Evolutionary conservation across 1,139 yeast species (phyloP).

Genomic region (Blastobotrys ciferrii): DNA sequence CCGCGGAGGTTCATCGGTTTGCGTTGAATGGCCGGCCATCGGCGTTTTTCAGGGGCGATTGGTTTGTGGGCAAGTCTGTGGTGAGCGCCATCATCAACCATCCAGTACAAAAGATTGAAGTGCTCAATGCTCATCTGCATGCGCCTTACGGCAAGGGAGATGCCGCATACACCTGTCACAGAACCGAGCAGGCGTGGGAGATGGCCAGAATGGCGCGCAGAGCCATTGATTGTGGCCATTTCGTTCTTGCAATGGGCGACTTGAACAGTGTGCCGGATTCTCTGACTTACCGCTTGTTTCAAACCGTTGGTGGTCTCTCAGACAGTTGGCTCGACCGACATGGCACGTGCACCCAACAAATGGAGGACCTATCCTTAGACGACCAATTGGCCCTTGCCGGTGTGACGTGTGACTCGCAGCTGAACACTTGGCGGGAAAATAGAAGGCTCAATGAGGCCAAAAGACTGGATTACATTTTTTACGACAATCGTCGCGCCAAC

Average conservation of each 20-base stretch:
- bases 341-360: constrained; percentile 43
- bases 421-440: constrained; percentile 84
- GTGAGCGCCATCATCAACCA: constrained; percentile 71
- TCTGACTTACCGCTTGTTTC: constrained; percentile 72
- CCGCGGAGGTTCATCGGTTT: constrained; percentile 75
- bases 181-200: constrained; percentile 98
- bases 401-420: constrained; percentile 80
- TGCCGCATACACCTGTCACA: constrained; percentile 84
- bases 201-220: constrained; percentile 64
- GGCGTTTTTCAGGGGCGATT: constrained; percentile 92
- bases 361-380: constrained; percentile 51
- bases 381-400: constrained; percentile 76
- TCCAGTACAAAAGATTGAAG: constrained; percentile 60
- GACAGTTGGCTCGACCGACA: constrained; percentile 84
- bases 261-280: constrained; percentile 86
- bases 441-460: constrained; percentile 69
- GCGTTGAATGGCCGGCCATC: constrained; percentile 93
- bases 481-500: constrained; percentile 53
- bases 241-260: constrained; percentile 89
- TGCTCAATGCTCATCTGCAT: constrained; percentile 92
- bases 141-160: constrained; percentile 94
- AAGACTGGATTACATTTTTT: constrained; percentile 84
- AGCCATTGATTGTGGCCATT: constrained; percentile 71
- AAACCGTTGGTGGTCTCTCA: constrained; percentile 61
- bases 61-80: constrained; percentile 93